Evolutionary conservation across 2,329 filamentous ascomycete species (phyloP).

Genomic region (Neofusicoccum cordaticola): DNA sequence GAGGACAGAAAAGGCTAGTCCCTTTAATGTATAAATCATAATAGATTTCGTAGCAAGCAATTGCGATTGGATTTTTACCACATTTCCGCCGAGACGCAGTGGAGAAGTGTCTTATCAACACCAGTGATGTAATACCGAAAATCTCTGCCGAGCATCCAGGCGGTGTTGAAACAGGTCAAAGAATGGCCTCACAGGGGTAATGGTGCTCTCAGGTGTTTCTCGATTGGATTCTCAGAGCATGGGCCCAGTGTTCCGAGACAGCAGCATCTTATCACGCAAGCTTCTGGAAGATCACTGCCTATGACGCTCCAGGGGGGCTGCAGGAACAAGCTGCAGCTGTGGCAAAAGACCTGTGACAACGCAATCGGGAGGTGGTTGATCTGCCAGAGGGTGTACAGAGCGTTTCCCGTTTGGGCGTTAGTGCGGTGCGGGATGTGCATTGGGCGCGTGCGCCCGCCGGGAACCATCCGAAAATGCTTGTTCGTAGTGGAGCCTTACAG

Average conservation of each 20-base stretch:
- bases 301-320: neutral
- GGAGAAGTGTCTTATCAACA: too few species aligned
- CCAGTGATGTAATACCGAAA: too few species aligned
- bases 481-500: neutral
- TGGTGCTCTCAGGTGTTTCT: neutral
- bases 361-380: neutral
- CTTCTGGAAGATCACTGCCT: neutral
- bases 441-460: conserved; percentile 1
- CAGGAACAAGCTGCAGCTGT: neutral
- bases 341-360: neutral
- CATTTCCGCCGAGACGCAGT: too few species aligned
- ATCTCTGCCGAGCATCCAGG: too few species aligned
- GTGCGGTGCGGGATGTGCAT: conserved; percentile 1
- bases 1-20: neutral
- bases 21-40: conserved; percentile 8
- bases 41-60: neutral
- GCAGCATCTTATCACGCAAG: neutral
- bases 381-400: neutral
- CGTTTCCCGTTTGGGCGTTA: neutral
- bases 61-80: neutral
- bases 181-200: neutral
- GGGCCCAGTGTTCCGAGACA: neutral
- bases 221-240: neutral
- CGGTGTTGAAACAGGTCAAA: neutral
- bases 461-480: neutral